These are phyloP conservation scores for Fonsecaea pugnacius DNA, from an alignment of 2,329 filamentous ascomycete species.

Conservation along the genomic window DNA sequence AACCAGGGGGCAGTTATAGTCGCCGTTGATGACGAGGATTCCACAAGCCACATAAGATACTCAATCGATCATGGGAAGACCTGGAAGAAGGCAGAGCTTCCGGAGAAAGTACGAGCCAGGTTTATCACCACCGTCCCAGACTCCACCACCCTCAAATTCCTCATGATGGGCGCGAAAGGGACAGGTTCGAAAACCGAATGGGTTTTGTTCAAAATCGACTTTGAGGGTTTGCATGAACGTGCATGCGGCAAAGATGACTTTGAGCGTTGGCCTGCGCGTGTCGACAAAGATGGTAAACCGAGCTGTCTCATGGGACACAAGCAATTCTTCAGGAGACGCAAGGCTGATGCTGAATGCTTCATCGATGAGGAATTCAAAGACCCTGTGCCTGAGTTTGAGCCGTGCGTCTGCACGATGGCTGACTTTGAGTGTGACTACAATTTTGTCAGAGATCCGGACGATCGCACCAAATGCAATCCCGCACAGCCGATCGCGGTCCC, in stretches of 20 bases:
- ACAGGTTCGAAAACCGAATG: slow-evolving; percentile 59
- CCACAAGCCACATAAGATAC: slow-evolving; percentile 70
- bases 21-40: slow-evolving; percentile 71
- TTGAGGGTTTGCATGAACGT: slow-evolving; percentile 76
- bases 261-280: slow-evolving; percentile 84
- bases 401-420: slow-evolving; percentile 77
- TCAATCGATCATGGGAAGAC: slow-evolving; percentile 87
- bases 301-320: slow-evolving; percentile 96
- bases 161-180: slow-evolving; percentile 69
- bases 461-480: slow-evolving; percentile 71
- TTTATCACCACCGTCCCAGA: slow-evolving; percentile 87
- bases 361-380: slow-evolving; percentile 84
- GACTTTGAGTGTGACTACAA: slow-evolving; percentile 99
- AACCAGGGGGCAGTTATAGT: slow-evolving; percentile 89
- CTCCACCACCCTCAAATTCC: slow-evolving; percentile 88
- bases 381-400: slow-evolving; percentile 68
- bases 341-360: slow-evolving; percentile 86
- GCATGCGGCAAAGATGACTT: slow-evolving; percentile 79
- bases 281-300: slow-evolving; percentile 77
- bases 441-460: slow-evolving; percentile 67
- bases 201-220: slow-evolving; percentile 78
- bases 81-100: slow-evolving; percentile 75
- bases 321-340: slow-evolving; percentile 82
- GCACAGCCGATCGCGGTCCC: slow-evolving; percentile 65
- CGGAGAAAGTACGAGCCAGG: slow-evolving; percentile 69